A percentile compares a stretch with the other conserved stretches of the same genome.
These are phyloP conservation scores for Populus ilicifolia DNA, from an alignment of 345 rosid species.

Conservation along the genomic window DNA sequence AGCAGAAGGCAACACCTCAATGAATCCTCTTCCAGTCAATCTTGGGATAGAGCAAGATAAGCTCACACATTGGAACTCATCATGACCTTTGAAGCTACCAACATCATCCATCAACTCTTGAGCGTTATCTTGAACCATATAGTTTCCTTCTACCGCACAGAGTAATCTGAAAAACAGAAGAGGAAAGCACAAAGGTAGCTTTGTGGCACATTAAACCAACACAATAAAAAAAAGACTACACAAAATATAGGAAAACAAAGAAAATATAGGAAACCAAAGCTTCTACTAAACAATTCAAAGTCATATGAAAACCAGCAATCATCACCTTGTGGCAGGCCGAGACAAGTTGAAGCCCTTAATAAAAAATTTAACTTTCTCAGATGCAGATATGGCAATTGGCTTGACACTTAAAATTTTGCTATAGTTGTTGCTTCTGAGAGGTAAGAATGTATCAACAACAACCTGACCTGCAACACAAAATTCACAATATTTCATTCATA, in stretches of 20 bases:
- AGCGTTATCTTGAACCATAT: slow-evolving; percentile 58
- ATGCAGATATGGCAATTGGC: slow-evolving; percentile 73
- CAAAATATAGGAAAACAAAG: neutral
- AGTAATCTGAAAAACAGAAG: slow-evolving; percentile 54
- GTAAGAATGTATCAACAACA: slow-evolving; percentile 65
- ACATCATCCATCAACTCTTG: slow-evolving; percentile 43
- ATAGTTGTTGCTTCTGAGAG: slow-evolving; percentile 49
- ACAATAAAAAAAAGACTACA: neutral
- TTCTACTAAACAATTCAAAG: neutral
- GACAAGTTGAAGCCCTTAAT: slow-evolving; percentile 78
- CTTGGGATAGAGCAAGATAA: slow-evolving; percentile 68
- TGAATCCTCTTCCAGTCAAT: slow-evolving; percentile 76
- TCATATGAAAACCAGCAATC: slow-evolving; percentile 12
- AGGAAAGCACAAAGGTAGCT: neutral
- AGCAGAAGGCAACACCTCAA: slow-evolving; percentile 53
- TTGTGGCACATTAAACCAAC: neutral
- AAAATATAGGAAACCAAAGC: neutral
- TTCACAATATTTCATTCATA: slow-evolving; percentile 7
- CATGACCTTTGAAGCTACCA: slow-evolving; percentile 39
- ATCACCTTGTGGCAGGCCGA: slow-evolving; percentile 67
- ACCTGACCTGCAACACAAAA: slow-evolving; percentile 63
- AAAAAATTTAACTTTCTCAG: slow-evolving; percentile 53
- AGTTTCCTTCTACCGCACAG: slow-evolving; percentile 88
- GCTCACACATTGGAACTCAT: slow-evolving; percentile 54
- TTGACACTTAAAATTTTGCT: slow-evolving; percentile 62